phyloP scores from a whole-genome alignment of 2,329 filamentous ascomycete genomes.

The Sclerotinia spermophila region DNA sequence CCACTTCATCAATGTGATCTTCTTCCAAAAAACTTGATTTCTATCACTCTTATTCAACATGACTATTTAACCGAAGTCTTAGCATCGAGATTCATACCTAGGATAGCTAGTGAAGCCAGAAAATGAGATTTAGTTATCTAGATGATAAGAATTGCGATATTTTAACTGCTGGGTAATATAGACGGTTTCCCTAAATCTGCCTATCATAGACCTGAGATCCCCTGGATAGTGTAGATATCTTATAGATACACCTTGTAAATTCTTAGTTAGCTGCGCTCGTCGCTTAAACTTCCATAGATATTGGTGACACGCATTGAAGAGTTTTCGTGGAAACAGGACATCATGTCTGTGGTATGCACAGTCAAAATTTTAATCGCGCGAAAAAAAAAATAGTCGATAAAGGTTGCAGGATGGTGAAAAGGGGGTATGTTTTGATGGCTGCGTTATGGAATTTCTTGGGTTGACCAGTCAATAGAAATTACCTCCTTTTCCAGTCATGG shows the following conservation, averaged over 20 bases:
- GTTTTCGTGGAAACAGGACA: background rate
- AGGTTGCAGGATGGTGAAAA: background rate
- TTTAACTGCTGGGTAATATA: too few species aligned
- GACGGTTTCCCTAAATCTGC: background rate
- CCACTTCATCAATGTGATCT: too few species aligned
- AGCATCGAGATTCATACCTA: too few species aligned
- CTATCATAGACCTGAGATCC: background rate
- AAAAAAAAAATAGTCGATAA: background rate
- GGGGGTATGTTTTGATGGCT: background rate
- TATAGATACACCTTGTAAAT: background rate
- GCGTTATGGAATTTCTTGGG: background rate
- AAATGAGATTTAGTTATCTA: too few species aligned
- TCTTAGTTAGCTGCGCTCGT: background rate
- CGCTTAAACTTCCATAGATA: background rate
- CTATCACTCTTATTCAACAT: too few species aligned
- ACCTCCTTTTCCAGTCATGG: background rate
- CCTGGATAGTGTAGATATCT: fast-evolving
- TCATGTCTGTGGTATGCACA: too few species aligned
- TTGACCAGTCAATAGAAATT: background rate
- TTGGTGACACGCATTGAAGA: background rate
- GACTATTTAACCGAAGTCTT: too few species aligned
- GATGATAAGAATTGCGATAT: too few species aligned
- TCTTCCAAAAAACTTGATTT: too few species aligned
- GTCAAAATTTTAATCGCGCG: too few species aligned
- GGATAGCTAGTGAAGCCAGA: too few species aligned